phyloP scores from a whole-genome alignment of 768 basidiomycete species.

The Mycena leptocephala region DNA sequence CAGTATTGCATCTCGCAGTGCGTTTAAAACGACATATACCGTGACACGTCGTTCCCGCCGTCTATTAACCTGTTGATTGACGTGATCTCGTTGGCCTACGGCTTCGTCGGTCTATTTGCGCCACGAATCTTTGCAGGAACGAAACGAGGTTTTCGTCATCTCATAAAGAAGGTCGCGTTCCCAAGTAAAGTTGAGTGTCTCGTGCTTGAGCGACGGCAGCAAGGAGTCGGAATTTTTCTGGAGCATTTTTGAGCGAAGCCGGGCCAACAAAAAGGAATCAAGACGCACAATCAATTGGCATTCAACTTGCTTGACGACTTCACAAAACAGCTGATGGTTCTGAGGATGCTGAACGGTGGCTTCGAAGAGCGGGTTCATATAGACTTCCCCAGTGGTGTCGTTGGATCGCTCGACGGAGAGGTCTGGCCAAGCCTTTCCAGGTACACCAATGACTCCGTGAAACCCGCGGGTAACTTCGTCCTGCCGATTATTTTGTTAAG shows the following conservation, averaged over 20 bases:
- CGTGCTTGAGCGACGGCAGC: background rate
- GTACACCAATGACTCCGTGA: background rate
- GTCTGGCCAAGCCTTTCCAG: background rate
- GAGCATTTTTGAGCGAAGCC: background rate
- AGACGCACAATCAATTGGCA: background rate
- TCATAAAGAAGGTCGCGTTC: background rate
- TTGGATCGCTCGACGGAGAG: background rate
- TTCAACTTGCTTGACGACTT: background rate
- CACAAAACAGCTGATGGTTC: background rate
- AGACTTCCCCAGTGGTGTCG: background rate
- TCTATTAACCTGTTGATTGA: background rate
- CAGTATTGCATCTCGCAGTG: background rate
- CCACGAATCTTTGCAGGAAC: background rate
- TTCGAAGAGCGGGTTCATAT: slow-evolving; percentile 1
- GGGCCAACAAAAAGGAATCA: background rate
- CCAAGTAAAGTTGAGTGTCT: background rate
- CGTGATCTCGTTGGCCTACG: background rate
- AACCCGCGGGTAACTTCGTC: background rate
- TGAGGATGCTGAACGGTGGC: background rate
- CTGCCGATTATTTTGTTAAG: background rate
- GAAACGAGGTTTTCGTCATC: slow-evolving; percentile 8
- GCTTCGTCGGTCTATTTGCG: background rate
- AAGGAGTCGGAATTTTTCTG: background rate
- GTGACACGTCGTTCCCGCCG: background rate
- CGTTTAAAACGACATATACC: background rate